These are phyloP conservation scores for Kodamaea hsintzibuensis DNA, from an alignment of 805 yeast species.

Conservation along the genomic window DNA sequence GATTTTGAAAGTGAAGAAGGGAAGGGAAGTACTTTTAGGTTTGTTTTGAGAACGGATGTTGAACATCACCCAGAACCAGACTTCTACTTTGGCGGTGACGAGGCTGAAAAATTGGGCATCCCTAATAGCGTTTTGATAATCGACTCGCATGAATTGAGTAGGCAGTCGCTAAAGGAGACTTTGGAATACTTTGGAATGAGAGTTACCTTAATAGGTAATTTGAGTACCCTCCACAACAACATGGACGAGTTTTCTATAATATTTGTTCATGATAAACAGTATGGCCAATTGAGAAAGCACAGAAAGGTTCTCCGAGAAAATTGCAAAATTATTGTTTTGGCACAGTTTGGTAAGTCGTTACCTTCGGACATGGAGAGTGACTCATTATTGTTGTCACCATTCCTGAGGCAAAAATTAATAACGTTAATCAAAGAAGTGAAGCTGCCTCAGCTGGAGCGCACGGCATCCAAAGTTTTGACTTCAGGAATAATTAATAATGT, in stretches of 20 bases:
- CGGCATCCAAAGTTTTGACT: background rate
- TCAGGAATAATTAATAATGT: background rate
- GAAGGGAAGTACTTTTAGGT: slow-evolving; percentile 47
- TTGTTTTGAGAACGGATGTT: slow-evolving; percentile 34
- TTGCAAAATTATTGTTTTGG: slow-evolving; percentile 23
- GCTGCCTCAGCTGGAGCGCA: background rate
- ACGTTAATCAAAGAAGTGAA: slow-evolving; percentile 7
- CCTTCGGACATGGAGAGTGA: slow-evolving; percentile 22
- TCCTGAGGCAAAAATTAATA: slow-evolving; percentile 26
- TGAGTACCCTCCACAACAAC: slow-evolving; percentile 14
- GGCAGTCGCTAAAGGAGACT: slow-evolving; percentile 31
- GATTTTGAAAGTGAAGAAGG: slow-evolving; percentile 48
- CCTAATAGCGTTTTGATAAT: slow-evolving; percentile 30
- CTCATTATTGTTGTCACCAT: slow-evolving; percentile 29
- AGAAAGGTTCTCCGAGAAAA: slow-evolving; percentile 3
- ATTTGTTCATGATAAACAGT: slow-evolving; percentile 23
- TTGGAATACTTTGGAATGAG: slow-evolving; percentile 36
- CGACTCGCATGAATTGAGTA: slow-evolving; percentile 31
- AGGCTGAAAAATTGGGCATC: slow-evolving; percentile 12
- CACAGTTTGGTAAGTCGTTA: slow-evolving; percentile 31
- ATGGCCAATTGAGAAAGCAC: slow-evolving; percentile 12
- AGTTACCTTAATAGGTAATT: slow-evolving; percentile 19
- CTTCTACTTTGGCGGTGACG: slow-evolving; percentile 12
- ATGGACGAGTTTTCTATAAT: slow-evolving; percentile 17
- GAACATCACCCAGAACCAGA: slow-evolving; percentile 23